Evolutionary conservation across 225 moss, liverwort and hornwort species (phyloP).

Genomic region (Pseudoscleropodium purum): DNA sequence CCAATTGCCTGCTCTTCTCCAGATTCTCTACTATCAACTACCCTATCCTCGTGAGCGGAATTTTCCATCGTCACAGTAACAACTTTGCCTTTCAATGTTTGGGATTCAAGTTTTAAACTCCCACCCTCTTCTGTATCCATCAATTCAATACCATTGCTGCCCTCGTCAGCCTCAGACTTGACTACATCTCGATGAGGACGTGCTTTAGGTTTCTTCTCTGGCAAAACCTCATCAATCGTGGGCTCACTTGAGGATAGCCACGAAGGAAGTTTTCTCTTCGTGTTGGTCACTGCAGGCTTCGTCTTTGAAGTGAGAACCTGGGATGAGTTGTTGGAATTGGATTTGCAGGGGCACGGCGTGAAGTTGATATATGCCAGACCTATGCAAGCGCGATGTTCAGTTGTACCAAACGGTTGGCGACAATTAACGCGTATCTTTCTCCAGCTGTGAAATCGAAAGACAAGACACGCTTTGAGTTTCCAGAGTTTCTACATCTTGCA

Average conservation of each 20-base stretch:
- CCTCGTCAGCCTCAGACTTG: not conserved
- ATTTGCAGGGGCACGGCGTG: constrained; percentile 11
- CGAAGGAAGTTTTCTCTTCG: constrained; percentile 25
- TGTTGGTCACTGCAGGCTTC: not conserved
- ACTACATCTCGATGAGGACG: not conserved
- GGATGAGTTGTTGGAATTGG: not conserved
- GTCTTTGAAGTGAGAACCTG: not conserved
- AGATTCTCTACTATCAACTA: not conserved
- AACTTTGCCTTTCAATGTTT: not conserved
- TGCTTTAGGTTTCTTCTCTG: constrained; percentile 8
- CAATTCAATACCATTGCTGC: not conserved
- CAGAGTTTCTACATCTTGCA: not conserved
- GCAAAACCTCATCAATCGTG: not conserved
- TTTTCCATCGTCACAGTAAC: not conserved
- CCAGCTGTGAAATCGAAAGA: constrained; percentile 11
- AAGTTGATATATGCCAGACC: constrained; percentile 19
- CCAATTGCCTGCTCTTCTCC: not conserved
- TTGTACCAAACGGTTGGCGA: constrained; percentile 28
- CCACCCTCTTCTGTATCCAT: not conserved
- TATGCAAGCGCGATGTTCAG: constrained; percentile 26
- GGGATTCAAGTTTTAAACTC: not conserved
- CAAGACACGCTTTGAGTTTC: not conserved
- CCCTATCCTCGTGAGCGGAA: not conserved
- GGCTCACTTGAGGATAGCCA: constrained; percentile 15
- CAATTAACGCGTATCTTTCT: constrained; percentile 27